These are phyloP conservation scores for Cydonia oblonga DNA, from an alignment of 331 rosid species.

Conservation along the genomic window DNA sequence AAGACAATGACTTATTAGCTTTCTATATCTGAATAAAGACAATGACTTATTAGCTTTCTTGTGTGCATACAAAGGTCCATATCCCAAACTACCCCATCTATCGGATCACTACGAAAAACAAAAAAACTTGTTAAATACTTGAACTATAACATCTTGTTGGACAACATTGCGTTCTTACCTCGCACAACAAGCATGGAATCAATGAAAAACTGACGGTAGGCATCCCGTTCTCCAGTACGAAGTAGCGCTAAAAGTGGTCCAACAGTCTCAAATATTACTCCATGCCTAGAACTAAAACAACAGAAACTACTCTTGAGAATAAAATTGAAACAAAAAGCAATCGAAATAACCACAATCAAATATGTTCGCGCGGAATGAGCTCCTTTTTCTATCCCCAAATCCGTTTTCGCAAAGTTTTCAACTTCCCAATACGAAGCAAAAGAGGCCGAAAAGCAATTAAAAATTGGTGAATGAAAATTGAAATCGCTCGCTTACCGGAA, in stretches of 20 bases:
- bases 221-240: constrained; percentile 61
- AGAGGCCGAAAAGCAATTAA: not conserved
- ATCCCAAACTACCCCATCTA: not conserved
- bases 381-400: not conserved
- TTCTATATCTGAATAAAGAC: constrained; percentile 41
- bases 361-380: not conserved
- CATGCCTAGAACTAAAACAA: constrained; percentile 56
- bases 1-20: constrained; percentile 4
- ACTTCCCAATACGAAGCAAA: not conserved
- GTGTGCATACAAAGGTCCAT: not conserved
- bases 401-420: too few species aligned
- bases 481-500: constrained; percentile 30
- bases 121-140: not conserved
- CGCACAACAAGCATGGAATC: constrained; percentile 60
- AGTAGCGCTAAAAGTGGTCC: constrained; percentile 68
- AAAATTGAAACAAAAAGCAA: not conserved
- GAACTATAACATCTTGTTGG: not conserved
- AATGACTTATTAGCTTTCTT: not conserved
- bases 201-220: constrained; percentile 53
- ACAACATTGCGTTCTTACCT: constrained; percentile 31
- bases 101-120: not conserved
- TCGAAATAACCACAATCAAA: not conserved
- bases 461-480: not conserved
- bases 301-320: not conserved
- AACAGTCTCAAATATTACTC: constrained; percentile 58